These are phyloP conservation scores for Thraustochytrium sp. DNA, from an alignment of 352 stramenopile species.

Conservation along the genomic window DNA sequence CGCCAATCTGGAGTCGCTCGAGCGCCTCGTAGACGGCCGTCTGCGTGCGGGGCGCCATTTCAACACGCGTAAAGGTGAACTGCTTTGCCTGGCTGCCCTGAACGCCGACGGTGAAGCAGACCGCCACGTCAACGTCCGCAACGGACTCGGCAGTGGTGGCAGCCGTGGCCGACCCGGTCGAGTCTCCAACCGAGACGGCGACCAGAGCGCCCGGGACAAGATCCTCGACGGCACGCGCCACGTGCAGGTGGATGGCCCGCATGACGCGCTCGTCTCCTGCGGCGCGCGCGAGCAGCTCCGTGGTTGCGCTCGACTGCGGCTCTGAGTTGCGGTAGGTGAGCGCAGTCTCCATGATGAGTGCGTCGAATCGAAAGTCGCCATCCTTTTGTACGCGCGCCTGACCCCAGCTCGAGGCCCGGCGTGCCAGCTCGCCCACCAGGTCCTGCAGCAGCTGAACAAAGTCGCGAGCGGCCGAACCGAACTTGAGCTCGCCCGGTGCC, in stretches of 20 bases:
- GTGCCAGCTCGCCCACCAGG: background rate
- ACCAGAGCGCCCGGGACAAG: background rate
- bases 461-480: background rate
- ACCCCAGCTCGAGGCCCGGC: background rate
- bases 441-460: background rate
- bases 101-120: constrained; percentile 9
- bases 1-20: background rate
- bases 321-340: background rate
- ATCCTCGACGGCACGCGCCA: background rate
- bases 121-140: background rate
- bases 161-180: background rate
- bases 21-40: background rate
- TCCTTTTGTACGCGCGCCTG: background rate
- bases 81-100: background rate
- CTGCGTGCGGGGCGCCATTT: background rate
- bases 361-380: background rate
- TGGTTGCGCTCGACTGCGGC: background rate
- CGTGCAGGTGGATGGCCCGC: background rate
- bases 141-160: background rate
- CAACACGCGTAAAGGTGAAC: background rate
- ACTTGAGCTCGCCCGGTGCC: background rate
- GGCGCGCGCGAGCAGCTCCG: background rate
- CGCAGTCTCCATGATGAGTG: background rate
- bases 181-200: background rate
- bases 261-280: background rate